phyloP scores from a whole-genome alignment of 1,284 basidiomycete genomes.

The Athelia sp. region DNA sequence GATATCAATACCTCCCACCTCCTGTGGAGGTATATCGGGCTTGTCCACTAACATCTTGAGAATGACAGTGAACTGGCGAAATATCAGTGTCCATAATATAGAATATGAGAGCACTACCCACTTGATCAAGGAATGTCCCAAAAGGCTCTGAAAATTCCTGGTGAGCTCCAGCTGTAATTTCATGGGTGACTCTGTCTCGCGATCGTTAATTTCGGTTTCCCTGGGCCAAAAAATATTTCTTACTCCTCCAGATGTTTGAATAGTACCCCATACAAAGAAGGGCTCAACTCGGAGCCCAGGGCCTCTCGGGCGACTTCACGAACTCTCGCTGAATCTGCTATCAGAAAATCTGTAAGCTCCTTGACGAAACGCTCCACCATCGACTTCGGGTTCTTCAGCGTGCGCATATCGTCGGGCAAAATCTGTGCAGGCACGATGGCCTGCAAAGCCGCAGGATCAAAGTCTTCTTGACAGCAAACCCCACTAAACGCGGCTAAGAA shows the following conservation, averaged over 20 bases:
- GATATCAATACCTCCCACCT: constrained; percentile 67
- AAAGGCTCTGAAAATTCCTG: constrained; percentile 47
- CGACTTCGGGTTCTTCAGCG: constrained; percentile 49
- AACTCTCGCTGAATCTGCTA: constrained; percentile 57
- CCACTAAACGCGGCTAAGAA: constrained; percentile 77
- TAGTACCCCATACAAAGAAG: constrained; percentile 60
- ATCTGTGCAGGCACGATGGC: constrained; percentile 53
- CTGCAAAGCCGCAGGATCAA: constrained; percentile 43
- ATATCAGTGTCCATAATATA: constrained; percentile 4
- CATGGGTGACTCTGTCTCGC: constrained; percentile 36
- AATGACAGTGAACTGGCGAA: constrained; percentile 75
- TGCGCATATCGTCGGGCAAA: constrained; percentile 69
- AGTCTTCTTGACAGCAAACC: constrained; percentile 53
- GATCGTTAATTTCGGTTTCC: too few relatives aligned
- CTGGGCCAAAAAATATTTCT: constrained; percentile 19
- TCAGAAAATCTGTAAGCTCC: constrained; percentile 66
- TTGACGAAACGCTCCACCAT: constrained; percentile 63
- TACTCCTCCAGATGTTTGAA: constrained; percentile 74
- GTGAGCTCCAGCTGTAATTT: constrained; percentile 40
- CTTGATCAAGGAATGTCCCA: constrained; percentile 73
- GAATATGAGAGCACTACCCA: constrained; percentile 21
- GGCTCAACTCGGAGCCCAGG: constrained; percentile 73
- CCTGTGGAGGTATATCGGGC: constrained; percentile 51
- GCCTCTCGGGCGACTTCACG: constrained; percentile 79
- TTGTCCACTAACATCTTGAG: constrained; percentile 77